Evolutionary conservation across 371 early-diverging fungal species (phyloP).

Genomic region (Mortierella sp.): DNA sequence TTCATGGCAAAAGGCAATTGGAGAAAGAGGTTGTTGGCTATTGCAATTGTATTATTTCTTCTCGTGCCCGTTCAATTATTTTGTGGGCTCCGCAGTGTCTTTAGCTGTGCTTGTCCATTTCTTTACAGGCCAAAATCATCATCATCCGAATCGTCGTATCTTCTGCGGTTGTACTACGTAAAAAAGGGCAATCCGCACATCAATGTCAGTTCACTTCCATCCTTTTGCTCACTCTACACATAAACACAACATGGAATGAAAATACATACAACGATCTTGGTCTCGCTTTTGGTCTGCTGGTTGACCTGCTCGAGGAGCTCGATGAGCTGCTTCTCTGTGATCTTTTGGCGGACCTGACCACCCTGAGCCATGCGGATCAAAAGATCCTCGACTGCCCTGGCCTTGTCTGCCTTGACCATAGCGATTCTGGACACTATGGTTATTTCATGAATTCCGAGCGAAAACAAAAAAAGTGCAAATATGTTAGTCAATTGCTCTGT

Average conservation of each 20-base stretch:
- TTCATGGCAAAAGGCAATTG: too few relatives aligned
- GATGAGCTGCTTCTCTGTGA: conserved; percentile 88
- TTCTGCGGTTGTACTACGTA: conserved; percentile 71
- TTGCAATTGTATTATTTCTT: not conserved
- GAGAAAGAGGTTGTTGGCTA: too few relatives aligned
- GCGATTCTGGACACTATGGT: conserved; percentile 86
- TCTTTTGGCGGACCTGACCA: conserved; percentile 85
- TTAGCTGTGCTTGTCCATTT: not conserved
- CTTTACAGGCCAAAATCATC: conserved; percentile 76
- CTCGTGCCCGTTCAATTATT: not conserved
- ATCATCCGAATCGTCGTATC: conserved; percentile 75
- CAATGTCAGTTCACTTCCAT: not conserved
- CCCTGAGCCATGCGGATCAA: conserved; percentile 90
- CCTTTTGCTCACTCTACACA: too few relatives aligned
- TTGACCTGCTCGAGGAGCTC: conserved; percentile 89
- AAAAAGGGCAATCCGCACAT: not conserved
- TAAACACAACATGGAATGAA: not conserved
- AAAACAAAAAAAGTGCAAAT: not conserved
- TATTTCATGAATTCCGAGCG: too few relatives aligned
- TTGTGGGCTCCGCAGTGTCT: not conserved
- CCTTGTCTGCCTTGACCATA: conserved; percentile 92
- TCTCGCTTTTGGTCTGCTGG: conserved; percentile 73
- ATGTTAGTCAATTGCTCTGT: too few relatives aligned
- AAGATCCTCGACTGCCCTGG: conserved; percentile 90
- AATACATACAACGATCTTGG: conserved; percentile 83